Base-by-base conservation (phyloP, 345 rosid genomes). In the Kandelia obovata region DNA sequence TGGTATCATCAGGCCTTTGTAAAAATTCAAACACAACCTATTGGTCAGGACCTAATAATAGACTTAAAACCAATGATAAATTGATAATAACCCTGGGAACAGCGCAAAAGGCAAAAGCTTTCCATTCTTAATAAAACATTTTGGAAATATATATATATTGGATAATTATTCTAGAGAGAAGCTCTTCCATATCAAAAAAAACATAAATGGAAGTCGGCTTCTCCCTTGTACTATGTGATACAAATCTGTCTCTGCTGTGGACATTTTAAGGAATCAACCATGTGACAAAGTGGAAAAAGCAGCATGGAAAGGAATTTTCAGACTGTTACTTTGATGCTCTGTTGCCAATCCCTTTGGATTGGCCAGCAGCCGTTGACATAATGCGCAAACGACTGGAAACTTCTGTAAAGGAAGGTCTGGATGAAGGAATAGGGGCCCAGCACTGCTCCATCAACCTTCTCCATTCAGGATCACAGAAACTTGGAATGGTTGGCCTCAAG, bases 351-450 rank as follows among this genome's bases (percentile, higher is more conserved):
- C 79, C 82, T 79, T 82, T 86, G 67, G 79, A 65, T 72, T 78
- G 87, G 5, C 59, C 28, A 4, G 90, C 89, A 1, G 88, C 88
- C 6, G 84, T 62, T 19, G 91, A 85, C 93, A 90, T 80, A 31
- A 80, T 79, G 35, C 96, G 86, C 74, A 90, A 72, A 20, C 81
- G 83, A 62, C 86, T 71, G 13, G 93, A 88, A 60, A 90, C 80
- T 74, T 88, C 93, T 3, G 96, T 85, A 79, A 90, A 90, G 43
- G 87, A 78, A 52, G 93, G 96, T 79, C 96, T 79, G 34, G 71
- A 83, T 58, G 72, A 73, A 58, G 96, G 93, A 72, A 86, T 84
- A 25, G 96, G 96, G 4, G 96, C 86, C 93, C 96, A 90, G 60
- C 93, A 90, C 72, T 85, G 81, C 69, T 90, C 93, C 93, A 90